Evolutionary conservation across 1,139 yeast genomes (phyloP), one percentile per base, ranked within the genome.

Genomic region (Sugiyamaella neomexicana): DNA sequence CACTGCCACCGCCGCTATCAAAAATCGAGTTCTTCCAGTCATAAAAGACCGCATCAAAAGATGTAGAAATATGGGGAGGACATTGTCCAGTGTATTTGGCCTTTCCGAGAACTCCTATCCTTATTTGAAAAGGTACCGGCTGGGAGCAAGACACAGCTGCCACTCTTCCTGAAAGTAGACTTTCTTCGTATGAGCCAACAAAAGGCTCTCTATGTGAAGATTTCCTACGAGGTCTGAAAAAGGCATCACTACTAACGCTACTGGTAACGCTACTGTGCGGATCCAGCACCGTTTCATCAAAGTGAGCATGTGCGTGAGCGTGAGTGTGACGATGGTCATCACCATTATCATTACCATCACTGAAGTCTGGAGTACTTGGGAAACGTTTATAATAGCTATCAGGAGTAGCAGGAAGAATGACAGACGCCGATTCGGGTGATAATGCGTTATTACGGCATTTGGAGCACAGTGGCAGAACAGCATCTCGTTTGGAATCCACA

Each of bases 11-110:
- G 16, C 9, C 23, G 10, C 5, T 9, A 25, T 23, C 32, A 40
- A 23, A 43, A 8, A 17, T 37, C 15, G 50, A 46, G 20, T 49
- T 40, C 36, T 54, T 61, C 67, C 71, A 69, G 34, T 69, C 70
- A 58, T 69, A 73, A 53, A 65, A 72, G n/a, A 65, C 68, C 1
- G 76, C 76, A 17, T 68, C 66, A 56, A 72, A 71, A n/a, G 58
- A 59, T 13, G 67, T 60, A 12, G 63, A 56, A 20, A 67, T 44
- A 46, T 70, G 72, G 10, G 65, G 61, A 2, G 70, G 70, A 46
- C 65, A 64, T 38, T 60, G 60, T 13, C 62, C 60, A 13, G 52
- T 15, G 43, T 55, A 55, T 34, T 56, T 49, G 54, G 52, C 58
- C 41, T 50, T 52, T 5, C 69, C 69, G 12, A 68, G 56, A 6